Evolutionary conservation across 768 basidiomycete species (phyloP), one percentile per base, ranked within the genome.

Genomic region (Sarcomyxa edulis): DNA sequence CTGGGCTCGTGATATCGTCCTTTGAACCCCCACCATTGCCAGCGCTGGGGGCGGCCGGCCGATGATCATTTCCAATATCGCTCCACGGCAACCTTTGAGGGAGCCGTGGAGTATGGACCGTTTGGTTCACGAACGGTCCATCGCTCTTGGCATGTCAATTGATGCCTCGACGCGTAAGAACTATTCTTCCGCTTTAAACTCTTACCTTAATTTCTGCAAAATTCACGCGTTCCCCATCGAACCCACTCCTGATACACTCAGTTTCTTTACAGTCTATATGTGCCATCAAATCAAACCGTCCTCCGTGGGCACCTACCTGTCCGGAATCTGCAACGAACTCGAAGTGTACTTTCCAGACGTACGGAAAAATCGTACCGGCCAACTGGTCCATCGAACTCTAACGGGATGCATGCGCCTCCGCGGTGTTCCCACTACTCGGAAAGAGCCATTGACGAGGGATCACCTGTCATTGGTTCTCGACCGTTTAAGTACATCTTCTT

Each of bases 91-190:
- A 37, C 62, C 64, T 1, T 3, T 9, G 0, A 40, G 58, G 27
- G 31, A 18, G 21, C 43, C 59, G 12, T 68, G 68, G 66, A 33
- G 60, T 4, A 19, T 33, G 0, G 56, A 68, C 26, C 45, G 48
- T 4, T 53, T 69, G 3, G 14, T 55, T 1, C 56, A 48, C 36
- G 55, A 58, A 30, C 26, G 44, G 11, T 45, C 55, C 0, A 44
- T 63, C 9, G 48, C 49, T 18, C 32, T 63, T 1, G 53, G 54
- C 6, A 19, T 42, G 21, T 39, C 53, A 6, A 44, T 59, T 5
- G 49, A 52, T 12, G 15, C 23, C 3, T 36, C 35, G 12, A 48
- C 52, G 2, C 8, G 16, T 25, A 5, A 5, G 3, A 34, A 47
- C 0, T 61, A 61, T 34, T 25, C 42, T 12, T 60, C 56, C 1